phyloP scores from a whole-genome alignment of 352 stramenopile species.

The Globisporangium okanoganense region DNA sequence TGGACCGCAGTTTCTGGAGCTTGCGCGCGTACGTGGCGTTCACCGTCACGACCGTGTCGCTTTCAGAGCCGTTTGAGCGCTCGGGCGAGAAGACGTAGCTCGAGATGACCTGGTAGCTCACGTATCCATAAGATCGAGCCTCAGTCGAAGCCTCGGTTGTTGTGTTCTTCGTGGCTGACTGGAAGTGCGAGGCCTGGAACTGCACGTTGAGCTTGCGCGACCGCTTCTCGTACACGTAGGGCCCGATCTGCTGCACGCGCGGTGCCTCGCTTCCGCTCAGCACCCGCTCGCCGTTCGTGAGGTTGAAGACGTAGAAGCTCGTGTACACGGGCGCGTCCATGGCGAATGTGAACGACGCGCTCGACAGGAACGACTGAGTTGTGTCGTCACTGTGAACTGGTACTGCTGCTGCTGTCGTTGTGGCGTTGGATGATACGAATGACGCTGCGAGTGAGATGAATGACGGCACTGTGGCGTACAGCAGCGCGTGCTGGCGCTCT shows the following conservation, averaged over 20 bases:
- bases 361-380: constrained; percentile 17
- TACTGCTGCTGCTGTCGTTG: background rate
- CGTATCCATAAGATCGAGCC: constrained; percentile 24
- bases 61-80: constrained; percentile 62
- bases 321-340: constrained; percentile 50
- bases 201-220: constrained; percentile 54
- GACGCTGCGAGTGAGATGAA: background rate
- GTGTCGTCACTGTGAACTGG: constrained; percentile 3
- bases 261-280: constrained; percentile 27
- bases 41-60: constrained; percentile 45
- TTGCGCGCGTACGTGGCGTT: constrained; percentile 58
- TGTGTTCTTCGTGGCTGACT: background rate
- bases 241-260: constrained; percentile 44
- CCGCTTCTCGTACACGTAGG: constrained; percentile 65
- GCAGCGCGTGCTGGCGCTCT: constrained; percentile 5
- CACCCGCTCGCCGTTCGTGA: constrained; percentile 53
- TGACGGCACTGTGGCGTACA: constrained; percentile 12
- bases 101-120: constrained; percentile 47
- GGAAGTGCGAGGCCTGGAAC: constrained; percentile 22
- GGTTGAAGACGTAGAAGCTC: constrained; percentile 72
- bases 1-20: constrained; percentile 38
- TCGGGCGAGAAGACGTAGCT: constrained; percentile 40
- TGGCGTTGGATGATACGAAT: background rate
- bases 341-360: constrained; percentile 28
- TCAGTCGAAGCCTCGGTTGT: background rate